Evolutionary conservation across 306 rosid genomes (phyloP), one percentile per base, ranked within the genome.

Genomic region (Vigna reflexopilosa): DNA sequence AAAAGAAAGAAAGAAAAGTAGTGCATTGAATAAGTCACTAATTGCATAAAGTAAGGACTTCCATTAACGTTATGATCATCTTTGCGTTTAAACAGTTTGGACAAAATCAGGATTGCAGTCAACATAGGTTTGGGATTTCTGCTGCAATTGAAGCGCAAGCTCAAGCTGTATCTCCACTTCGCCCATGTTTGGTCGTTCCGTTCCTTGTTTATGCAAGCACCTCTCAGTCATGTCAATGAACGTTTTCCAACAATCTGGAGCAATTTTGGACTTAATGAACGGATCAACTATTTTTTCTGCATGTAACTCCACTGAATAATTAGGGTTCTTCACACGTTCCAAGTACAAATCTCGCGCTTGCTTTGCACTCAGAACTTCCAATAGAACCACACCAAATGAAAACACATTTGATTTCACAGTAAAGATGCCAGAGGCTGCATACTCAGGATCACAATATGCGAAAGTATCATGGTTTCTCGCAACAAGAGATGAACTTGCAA

Each of bases 181-280:
- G 1, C 47, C 68, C 68, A 62, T 62, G 24, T 62, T 16, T 8
- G 24, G 47, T 34, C 47, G 24, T 30, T 62, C 47, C 10, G 47
- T 34, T 34, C 68, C 68, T 3, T 62, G 68, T 34, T 62, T 62
- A 62, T 62, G 68, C 68, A 62, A 62, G 16, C 68, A 62, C 47
- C 47, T 34, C 68, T 62, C 26, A 34, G 47, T 34, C 1, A 61
- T 61, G 4, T 14, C 20, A 30, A 28, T 3, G 48, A 34, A 34
- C 24, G 13, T 36, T 63, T 63, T 63, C 69, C 69, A 63, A 63
- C 48, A 63, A 34, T 34, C 48, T 34, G 48, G 69, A 15, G 48
- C 49, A n/a, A 63, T 63, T 34, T n/a, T 3, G 15, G 26, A 34
- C 48, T 34, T 63, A 1, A 63, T 24, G 9, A 63, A 34, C 42